Evolutionary conservation across 192 early-diverging fungal species (phyloP), one percentile per base, ranked within the genome.

Genomic region (Backusella tarrabulga): DNA sequence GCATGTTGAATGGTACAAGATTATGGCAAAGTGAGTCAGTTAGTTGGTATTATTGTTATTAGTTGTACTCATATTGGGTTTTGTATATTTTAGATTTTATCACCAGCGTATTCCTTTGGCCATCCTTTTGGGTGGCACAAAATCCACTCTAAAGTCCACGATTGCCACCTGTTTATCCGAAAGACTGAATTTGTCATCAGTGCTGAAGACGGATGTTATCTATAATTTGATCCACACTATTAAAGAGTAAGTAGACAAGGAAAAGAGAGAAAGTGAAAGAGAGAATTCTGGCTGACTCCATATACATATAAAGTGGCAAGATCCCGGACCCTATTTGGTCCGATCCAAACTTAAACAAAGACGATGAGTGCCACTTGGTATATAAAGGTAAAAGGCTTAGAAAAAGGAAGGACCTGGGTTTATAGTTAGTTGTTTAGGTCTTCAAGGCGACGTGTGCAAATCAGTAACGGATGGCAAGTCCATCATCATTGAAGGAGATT

Each of bases 211-310:
- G 8, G 74, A 80, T 63, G 74, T 80, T 38, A 69, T 76, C 15
- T 76, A 76, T 76, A 75, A 76, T 35, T 66, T 80, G 40, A 80
- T 76, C 52, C 79, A 80, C 23, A 72, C 69, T 17, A 80, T 80
- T 71, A 71, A 56, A 36, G 68, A 80, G 79, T 76, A 56, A 80
- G 71, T 67, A 26, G 29, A n/a, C 19, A 23, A 74, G 38, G 21
- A 35, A 73, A 21, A 32, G 35, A 19, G 21, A 66, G 3, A 23
- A 8, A 29, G 2, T 34, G 12, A 0, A 6, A 50, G 4, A 46
- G 17, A 50, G 46, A 6, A 50, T 6, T n/a, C 46, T 50, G 5
- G 21, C 46, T 23, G 5, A 50, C 46, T 23, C 7, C 3, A 34
- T 54, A 15, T 21, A 54, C 1, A 63, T 17, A 46, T 15, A 34